Evolutionary conservation across 352 stramenopile species (phyloP).

Genomic region (Globisporangium echinulatum): DNA sequence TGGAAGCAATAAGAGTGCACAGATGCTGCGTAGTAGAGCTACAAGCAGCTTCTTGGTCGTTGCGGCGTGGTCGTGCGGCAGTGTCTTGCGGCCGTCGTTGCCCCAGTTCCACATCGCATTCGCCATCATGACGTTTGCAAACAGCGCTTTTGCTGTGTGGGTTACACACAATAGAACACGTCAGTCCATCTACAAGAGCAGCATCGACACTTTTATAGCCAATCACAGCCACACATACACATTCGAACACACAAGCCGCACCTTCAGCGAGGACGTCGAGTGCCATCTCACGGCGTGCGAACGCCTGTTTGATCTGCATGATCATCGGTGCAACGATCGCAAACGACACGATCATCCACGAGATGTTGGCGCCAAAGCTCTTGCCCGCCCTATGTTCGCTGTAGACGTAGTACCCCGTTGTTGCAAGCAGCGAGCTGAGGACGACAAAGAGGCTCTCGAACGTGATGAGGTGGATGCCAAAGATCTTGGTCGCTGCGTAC

Average conservation of each 20-base stretch:
- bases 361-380: constrained; percentile 77
- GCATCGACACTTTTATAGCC: background rate
- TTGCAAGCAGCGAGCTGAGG: constrained; percentile 49
- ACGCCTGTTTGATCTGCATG: constrained; percentile 85
- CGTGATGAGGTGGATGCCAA: constrained; percentile 62
- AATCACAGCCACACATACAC: background rate
- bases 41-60: constrained; percentile 58
- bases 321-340: constrained; percentile 82
- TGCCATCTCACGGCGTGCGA: constrained; percentile 61
- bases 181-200: too few relatives aligned
- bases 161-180: background rate
- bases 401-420: constrained; percentile 63
- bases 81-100: constrained; percentile 43
- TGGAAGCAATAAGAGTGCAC: constrained; percentile 51
- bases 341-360: constrained; percentile 78
- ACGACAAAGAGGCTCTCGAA: constrained; percentile 78
- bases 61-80: constrained; percentile 40
- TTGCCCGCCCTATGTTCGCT: constrained; percentile 24
- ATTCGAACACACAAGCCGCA: constrained; percentile 10
- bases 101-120: constrained; percentile 84
- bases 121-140: constrained; percentile 67
- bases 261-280: constrained; percentile 62
- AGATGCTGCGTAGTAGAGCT: constrained; percentile 34
- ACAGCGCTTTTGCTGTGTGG: constrained; percentile 41
- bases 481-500: constrained; percentile 73